phyloP scores from a whole-genome alignment of 139 green algal species.

The Cymbomonas tetramitiformis region DNA sequence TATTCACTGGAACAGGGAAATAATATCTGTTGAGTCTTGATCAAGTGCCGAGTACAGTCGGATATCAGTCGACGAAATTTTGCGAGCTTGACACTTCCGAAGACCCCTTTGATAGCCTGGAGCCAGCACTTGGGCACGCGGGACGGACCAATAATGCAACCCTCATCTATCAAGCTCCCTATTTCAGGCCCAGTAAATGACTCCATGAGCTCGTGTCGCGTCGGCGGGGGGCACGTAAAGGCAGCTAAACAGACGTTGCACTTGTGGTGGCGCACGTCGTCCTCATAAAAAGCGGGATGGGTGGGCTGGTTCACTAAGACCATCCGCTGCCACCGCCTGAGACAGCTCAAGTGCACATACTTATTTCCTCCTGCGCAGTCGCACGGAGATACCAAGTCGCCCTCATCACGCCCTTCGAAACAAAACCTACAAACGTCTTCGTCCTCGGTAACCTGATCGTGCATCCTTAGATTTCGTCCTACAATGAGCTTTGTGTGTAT shows the following conservation, averaged over 20 bases:
- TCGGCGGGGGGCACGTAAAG: slow-evolving; percentile 15
- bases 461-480: too few relatives aligned
- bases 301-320: slow-evolving; percentile 17
- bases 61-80: too few relatives aligned
- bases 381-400: not conserved
- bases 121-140: too few relatives aligned
- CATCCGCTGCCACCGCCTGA: slow-evolving; percentile 16
- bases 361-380: slow-evolving; percentile 8
- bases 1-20: too few relatives aligned
- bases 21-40: too few relatives aligned
- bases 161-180: slow-evolving; percentile 4
- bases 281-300: slow-evolving; percentile 17
- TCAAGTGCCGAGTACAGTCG: too few relatives aligned
- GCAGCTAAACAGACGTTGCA: slow-evolving; percentile 10
- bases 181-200: slow-evolving; percentile 20
- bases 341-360: slow-evolving; percentile 12
- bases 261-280: slow-evolving; percentile 4
- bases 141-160: slow-evolving; percentile 10
- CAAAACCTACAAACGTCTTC: slow-evolving; percentile 15
- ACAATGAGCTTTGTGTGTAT: too few relatives aligned
- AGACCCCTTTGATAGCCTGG: too few relatives aligned
- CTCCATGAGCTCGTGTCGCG: slow-evolving; percentile 11
- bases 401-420: slow-evolving; percentile 8
- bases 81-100: too few relatives aligned
- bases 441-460: too few relatives aligned